Conservation (phyloP, 1,139 yeast species). For the Pichia sp. region DNA sequence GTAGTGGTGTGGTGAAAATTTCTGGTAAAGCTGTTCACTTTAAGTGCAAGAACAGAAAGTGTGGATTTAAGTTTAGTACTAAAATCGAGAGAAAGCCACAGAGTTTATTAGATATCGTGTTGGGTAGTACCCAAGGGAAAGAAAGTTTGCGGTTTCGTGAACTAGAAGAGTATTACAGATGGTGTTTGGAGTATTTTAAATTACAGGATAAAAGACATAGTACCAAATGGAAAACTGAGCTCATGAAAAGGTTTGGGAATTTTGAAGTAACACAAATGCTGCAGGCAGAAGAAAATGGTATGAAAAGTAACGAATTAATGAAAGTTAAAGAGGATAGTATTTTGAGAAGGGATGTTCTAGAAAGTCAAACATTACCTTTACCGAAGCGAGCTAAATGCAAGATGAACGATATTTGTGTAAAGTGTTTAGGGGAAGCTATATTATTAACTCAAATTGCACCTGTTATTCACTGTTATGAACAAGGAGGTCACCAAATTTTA, state of each 20-base stretch:
- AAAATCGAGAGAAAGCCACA: conserved; percentile 26
- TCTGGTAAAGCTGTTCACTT: conserved; percentile 25
- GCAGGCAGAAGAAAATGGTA: background rate
- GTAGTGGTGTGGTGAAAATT: conserved; percentile 10
- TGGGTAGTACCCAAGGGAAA: background rate
- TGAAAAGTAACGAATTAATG: background rate
- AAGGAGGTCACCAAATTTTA: background rate
- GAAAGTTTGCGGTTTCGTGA: conserved; percentile 1
- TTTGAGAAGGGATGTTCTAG: background rate
- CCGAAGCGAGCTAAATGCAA: conserved; percentile 4
- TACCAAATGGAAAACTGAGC: conserved; percentile 12
- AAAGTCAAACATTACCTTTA: background rate
- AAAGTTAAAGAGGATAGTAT: background rate
- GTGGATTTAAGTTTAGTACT: conserved; percentile 26
- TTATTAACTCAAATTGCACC: background rate
- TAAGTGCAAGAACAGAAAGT: conserved; percentile 21
- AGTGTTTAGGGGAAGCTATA: conserved; percentile 5
- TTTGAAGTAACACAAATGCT: conserved; percentile 19
- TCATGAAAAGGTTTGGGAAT: conserved; percentile 16
- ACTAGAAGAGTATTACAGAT: conserved; percentile 5
- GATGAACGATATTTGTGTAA: conserved; percentile 6
- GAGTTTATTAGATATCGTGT: conserved; percentile 22
- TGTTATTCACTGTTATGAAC: conserved; percentile 1
- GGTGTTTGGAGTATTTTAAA: conserved; percentile 7
- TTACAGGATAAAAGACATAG: conserved; percentile 7